Evolutionary conservation across 768 basidiomycete genomes (phyloP), one percentile per base, ranked within the genome.

Genomic region (Trametes sanguinea): DNA sequence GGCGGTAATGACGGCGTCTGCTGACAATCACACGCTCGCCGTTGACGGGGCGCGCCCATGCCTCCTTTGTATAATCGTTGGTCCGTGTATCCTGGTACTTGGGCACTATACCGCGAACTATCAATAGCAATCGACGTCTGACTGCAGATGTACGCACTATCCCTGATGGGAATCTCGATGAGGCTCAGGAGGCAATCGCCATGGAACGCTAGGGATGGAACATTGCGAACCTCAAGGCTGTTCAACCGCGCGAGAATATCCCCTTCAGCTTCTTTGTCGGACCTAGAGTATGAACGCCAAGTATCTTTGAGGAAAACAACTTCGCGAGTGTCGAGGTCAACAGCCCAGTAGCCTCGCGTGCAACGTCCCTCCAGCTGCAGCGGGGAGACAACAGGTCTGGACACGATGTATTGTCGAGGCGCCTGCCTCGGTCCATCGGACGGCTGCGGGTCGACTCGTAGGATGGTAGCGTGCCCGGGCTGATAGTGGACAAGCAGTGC

Each of bases 341-440:
- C 57, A 3, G 62, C 62, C 62, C 62, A 64, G 33, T 59, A 59
- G 11, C 62, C 62, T 2, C 52, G 33, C n/a, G 62, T 64, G 14
- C 39, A 45, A n/a, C 62, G 62, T 1, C 62, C 53, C 13, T 16
- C 39, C 11, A 64, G 30, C 1, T 27, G 32, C 6, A 43, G 39
- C 1, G 62, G 62, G 2, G 52, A 50, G 0, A 64, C 47, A 4
- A 64, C 52, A 0, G 62, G 52, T n/a, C 57, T 44, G 8, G 62
- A 64, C 6, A 58, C 39, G 6, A 64, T 16, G 43, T 16, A 60
- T 1, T 14, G 3, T 14, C 37, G 9, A 29, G 37, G 2, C 22
- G 37, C 22, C 22, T 22, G 22, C 22, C 22, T 22, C 22, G 22
- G 22, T 22, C 22, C 22, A 22, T 22, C 22, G 22, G 22, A 10